Percentiles rank a stretch among this genome's conserved stretches.
These are phyloP conservation scores for Phialophora tarda DNA, from an alignment of 2,329 filamentous ascomycete genomes.

Conservation along the genomic window DNA sequence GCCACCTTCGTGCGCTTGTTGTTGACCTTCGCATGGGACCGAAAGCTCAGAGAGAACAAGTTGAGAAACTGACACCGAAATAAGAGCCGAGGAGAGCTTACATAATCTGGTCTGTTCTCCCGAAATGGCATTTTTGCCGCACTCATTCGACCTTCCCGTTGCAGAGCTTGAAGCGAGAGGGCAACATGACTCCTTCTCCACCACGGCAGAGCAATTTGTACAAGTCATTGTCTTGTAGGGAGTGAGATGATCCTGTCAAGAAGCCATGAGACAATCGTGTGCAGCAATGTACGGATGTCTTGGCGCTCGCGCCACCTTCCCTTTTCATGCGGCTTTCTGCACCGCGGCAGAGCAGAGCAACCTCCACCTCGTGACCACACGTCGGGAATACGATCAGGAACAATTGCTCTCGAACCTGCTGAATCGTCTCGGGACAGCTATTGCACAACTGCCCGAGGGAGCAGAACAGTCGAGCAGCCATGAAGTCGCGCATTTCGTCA, in stretches of 20 bases:
- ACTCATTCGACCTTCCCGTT: background rate
- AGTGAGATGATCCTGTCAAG: too few relatives aligned
- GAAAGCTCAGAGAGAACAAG: background rate
- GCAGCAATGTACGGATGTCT: too few relatives aligned
- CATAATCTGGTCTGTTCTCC: background rate
- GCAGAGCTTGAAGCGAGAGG: background rate
- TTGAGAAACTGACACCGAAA: background rate
- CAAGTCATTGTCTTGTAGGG: too few relatives aligned
- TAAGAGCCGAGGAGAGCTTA: background rate
- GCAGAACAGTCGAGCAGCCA: background rate
- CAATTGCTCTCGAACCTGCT: background rate
- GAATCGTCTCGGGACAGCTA: background rate
- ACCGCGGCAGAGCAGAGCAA: background rate
- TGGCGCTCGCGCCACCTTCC: too few relatives aligned
- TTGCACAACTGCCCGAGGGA: background rate
- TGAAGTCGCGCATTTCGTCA: background rate
- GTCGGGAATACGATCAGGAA: background rate
- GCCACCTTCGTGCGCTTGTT: background rate
- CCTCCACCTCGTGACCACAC: background rate
- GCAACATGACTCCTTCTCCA: background rate
- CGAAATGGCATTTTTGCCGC: conserved; percentile 13
- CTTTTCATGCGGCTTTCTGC: too few relatives aligned
- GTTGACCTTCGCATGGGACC: background rate
- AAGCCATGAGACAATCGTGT: too few relatives aligned
- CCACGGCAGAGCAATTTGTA: background rate